Evolutionary conservation across 441 rosid genomes (phyloP), one percentile per base, ranked within the genome.

Genomic region (Adansonia grandidieri): DNA sequence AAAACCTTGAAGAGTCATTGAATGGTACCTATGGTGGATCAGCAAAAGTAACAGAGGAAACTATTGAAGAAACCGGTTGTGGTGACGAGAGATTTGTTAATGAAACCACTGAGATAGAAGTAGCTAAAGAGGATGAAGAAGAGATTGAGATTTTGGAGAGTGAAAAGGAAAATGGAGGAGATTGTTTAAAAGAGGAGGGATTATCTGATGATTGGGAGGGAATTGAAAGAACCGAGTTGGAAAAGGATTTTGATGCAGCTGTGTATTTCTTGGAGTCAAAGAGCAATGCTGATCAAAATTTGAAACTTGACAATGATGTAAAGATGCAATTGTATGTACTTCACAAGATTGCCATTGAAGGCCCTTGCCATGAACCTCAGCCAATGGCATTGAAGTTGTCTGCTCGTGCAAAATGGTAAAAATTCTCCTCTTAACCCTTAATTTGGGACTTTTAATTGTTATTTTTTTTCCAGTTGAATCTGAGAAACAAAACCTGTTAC

Each of bases 311-410:
- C 28, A 70, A 72, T 40, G 80, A 78, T 72, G 62, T 78, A 74
- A 84, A 73, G 79, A 28, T 77, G 76, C 77, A 78, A 79, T 58
- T 89, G 64, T 81, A 84, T 57, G 92, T 86, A 22, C 89, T 89
- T 72, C 84, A 89, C 68, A 85, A 86, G 86, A 73, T 87, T 74
- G 90, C 89, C 15, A 84, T 82, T 63, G 83, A 81, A 70, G 90
- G 92, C 28, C 88, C 89, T 72, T 86, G 90, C 82, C 66, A 15
- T 68, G 80, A 81, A 9, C 76, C 88, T 37, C 88, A 56, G 42
- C 89, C 89, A 8, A 76, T 84, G 86, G 82, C 32, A 28, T 28
- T 28, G 32, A 28, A 28, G 32, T 28, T 28, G 32, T 28, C 32
- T 28, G 32, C 32, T 28, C 32, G 32, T 28, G 32, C 32, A 28